These are phyloP conservation scores for Trichoderma gracile DNA, from an alignment of 2,329 filamentous ascomycete species.

Conservation along the genomic window DNA sequence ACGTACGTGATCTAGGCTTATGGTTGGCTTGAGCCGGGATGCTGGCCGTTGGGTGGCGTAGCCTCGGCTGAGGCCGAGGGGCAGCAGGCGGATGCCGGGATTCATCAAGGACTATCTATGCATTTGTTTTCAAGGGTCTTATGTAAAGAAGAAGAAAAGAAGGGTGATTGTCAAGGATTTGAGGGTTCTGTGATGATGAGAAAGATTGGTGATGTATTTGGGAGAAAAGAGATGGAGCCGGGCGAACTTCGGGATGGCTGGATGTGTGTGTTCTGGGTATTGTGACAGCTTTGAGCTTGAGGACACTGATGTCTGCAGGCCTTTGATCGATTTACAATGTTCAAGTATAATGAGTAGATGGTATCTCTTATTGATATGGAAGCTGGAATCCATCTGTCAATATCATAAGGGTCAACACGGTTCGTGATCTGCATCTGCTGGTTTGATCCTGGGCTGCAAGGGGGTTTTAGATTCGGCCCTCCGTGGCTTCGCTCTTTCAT, in stretches of 20 bases:
- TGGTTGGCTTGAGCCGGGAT: slow-evolving; percentile 39
- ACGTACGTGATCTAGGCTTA: slow-evolving; percentile 61
- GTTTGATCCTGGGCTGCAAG: no score
- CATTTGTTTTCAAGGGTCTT: background rate
- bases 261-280: background rate
- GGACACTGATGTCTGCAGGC: background rate
- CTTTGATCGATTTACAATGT: background rate
- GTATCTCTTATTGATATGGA: no score
- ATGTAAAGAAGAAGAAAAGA: background rate
- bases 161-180: background rate
- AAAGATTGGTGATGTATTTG: slow-evolving; percentile 10
- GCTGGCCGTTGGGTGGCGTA: slow-evolving; percentile 38
- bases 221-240: slow-evolving; percentile 20
- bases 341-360: background rate
- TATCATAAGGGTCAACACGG: no score
- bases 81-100: slow-evolving; percentile 33
- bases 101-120: slow-evolving; percentile 31
- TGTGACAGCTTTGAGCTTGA: background rate
- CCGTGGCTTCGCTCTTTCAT: background rate
- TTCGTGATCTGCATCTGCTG: no score
- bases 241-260: slow-evolving; percentile 29
- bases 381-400: no score
- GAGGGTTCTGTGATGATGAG: background rate
- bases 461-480: no score
- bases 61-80: slow-evolving; percentile 37